Conservation (phyloP, 2,329 filamentous ascomycete genomes). For the Ascosphaera acerosa region DNA sequence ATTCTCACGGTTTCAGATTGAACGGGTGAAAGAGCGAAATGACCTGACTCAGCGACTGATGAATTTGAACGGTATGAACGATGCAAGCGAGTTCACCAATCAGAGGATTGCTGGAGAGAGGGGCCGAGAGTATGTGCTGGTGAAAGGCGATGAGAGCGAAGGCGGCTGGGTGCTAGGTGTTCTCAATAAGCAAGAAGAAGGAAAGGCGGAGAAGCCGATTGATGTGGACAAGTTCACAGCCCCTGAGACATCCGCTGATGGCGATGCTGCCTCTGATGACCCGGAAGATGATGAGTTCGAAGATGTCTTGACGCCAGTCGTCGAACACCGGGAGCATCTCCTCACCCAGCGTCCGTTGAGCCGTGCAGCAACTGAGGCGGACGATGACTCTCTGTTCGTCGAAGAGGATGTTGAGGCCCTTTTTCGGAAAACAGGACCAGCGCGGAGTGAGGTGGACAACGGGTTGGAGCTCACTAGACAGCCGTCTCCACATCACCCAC, state of each 20-base stretch:
- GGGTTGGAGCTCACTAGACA: constrained; percentile 64
- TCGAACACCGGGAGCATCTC: too few species aligned
- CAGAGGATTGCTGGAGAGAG: constrained; percentile 40
- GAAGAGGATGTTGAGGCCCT: constrained; percentile 27
- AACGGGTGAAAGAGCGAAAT: constrained; percentile 76
- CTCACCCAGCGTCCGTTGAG: constrained; percentile 36
- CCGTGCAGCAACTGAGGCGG: constrained; percentile 11
- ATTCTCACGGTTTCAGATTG: constrained; percentile 90
- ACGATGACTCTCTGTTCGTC: constrained; percentile 32
- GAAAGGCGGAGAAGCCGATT: constrained; percentile 65
- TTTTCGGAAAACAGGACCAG: constrained; percentile 26
- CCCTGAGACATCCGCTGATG: constrained; percentile 22
- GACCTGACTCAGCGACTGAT: constrained; percentile 85
- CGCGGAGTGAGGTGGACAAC: constrained; percentile 31
- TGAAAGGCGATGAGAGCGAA: constrained; percentile 85
- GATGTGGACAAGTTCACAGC: constrained; percentile 45
- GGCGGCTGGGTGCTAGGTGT: constrained; percentile 92
- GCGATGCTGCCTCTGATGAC: constrained; percentile 37
- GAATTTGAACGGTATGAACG: constrained; percentile 77
- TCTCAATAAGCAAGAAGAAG: constrained; percentile 59
- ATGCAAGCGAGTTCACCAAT: constrained; percentile 41
- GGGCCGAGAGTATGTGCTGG: constrained; percentile 79
- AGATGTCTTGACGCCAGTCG: constrained; percentile 70
- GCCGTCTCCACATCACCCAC: constrained; percentile 39
- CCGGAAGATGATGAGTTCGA: constrained; percentile 71